Conservation (phyloP, 331 rosid genomes). For the Malus hybrid region DNA sequence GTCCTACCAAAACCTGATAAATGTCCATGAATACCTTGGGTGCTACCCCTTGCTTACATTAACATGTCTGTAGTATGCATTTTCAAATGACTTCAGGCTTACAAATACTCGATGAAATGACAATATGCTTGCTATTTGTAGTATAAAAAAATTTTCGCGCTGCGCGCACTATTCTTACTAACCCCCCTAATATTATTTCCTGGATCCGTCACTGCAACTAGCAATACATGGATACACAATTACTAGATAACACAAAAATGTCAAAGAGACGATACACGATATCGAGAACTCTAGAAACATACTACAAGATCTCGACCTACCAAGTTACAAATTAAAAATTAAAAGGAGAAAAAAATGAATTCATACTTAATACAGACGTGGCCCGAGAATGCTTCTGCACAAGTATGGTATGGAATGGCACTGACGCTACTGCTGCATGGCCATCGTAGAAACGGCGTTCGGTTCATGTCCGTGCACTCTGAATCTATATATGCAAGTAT, state of each 20-base stretch:
- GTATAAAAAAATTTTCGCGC: too few species aligned
- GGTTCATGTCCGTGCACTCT: conserved; percentile 87
- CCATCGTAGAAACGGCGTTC: conserved; percentile 44
- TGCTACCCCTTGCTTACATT: too few species aligned
- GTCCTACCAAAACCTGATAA: too few species aligned
- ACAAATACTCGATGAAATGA: too few species aligned
- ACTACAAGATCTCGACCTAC: background rate
- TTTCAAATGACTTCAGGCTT: too few species aligned
- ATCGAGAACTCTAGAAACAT: background rate
- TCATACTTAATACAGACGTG: background rate
- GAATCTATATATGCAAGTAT: conserved; percentile 88
- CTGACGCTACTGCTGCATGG: conserved; percentile 35
- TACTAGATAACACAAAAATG: background rate
- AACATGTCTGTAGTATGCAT: too few species aligned
- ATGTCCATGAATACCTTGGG: too few species aligned
- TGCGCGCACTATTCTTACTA: too few species aligned
- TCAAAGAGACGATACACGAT: background rate
- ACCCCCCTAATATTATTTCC: too few species aligned
- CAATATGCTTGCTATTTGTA: too few species aligned
- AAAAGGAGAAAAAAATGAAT: background rate
- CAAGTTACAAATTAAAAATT: conserved; percentile 17
- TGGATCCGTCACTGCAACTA: background rate
- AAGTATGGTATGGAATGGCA: background rate
- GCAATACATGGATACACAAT: background rate
- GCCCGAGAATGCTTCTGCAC: background rate